Percentiles rank a stretch among this genome's conserved stretches.
Evolutionary conservation across 2,329 filamentous ascomycete genomes (phyloP).

Genomic region (Colletotrichum destructivum): DNA sequence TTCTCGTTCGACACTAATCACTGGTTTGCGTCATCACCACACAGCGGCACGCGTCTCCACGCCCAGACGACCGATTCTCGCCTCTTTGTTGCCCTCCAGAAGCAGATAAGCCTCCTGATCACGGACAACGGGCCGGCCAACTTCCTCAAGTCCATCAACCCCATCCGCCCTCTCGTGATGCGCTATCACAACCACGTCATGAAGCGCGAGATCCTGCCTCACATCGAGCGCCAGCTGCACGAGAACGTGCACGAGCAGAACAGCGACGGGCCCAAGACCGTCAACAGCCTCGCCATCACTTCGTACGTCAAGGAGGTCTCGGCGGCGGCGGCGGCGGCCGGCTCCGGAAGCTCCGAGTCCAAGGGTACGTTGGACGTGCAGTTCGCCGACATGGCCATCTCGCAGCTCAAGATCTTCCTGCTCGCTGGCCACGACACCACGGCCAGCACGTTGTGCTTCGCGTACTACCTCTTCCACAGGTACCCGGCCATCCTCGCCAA

Average conservation of each 20-base stretch:
- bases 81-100: constrained; percentile 7
- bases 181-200: constrained; percentile 28
- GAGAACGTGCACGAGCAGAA: background rate
- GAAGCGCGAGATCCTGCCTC: constrained; percentile 1
- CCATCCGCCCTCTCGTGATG: background rate
- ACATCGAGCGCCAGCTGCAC: constrained; percentile 19
- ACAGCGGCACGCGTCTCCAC: constrained; percentile 9
- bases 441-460: constrained; percentile 47
- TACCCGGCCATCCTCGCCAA: constrained; percentile 46
- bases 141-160: constrained; percentile 6
- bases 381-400: constrained; percentile 40
- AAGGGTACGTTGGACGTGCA: constrained; percentile 3
- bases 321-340: background rate
- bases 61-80: constrained; percentile 4
- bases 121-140: background rate
- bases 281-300: constrained; percentile 48
- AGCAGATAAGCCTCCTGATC: constrained; percentile 5
- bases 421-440: constrained; percentile 54
- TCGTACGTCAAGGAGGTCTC: background rate
- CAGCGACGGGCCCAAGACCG: constrained; percentile 29
- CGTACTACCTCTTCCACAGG: constrained; percentile 45
- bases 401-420: constrained; percentile 51
- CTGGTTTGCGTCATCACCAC: no score
- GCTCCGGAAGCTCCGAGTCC: no score
- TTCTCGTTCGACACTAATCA: no score